Evolutionary conservation across 441 rosid genomes (phyloP).

Genomic region (Melastoma candidum): DNA sequence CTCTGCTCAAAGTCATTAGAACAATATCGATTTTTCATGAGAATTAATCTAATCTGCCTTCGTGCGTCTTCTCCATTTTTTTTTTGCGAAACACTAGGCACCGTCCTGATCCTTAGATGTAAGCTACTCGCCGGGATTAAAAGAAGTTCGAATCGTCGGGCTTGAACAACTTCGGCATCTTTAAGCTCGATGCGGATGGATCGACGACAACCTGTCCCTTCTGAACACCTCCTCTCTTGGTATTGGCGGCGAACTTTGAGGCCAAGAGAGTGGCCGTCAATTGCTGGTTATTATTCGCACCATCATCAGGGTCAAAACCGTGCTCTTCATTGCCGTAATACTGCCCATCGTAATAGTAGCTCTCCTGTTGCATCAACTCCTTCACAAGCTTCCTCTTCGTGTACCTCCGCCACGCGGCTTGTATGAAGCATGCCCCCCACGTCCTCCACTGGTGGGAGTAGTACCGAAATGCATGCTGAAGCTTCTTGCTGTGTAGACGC

Average conservation of each 20-base stretch:
- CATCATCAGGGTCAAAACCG: no score
- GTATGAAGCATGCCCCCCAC: conserved; percentile 16
- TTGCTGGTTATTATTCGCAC: background rate
- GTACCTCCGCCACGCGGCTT: conserved; percentile 11
- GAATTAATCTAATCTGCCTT: no score
- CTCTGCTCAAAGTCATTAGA: no score
- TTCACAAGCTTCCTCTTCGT: conserved; percentile 8
- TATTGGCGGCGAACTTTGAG: conserved; percentile 9
- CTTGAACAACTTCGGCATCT: conserved; percentile 53
- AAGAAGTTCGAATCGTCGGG: conserved; percentile 63
- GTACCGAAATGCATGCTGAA: conserved; percentile 7
- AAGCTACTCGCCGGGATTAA: background rate
- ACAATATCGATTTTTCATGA: no score
- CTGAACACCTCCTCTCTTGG: conserved; percentile 23
- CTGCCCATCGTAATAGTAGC: background rate
- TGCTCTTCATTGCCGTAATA: background rate
- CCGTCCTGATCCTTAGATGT: no score
- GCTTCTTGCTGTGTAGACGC: no score
- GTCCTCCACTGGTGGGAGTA: conserved; percentile 20
- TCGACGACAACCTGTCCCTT: conserved; percentile 23
- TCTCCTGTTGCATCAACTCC: conserved; percentile 14
- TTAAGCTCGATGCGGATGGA: conserved; percentile 37
- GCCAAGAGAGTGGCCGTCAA: conserved; percentile 14
- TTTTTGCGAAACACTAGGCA: no score
- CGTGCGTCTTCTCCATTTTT: no score